Conservation (phyloP, 176 grass and related monocot species). For the Metroxylon sagu region DNA sequence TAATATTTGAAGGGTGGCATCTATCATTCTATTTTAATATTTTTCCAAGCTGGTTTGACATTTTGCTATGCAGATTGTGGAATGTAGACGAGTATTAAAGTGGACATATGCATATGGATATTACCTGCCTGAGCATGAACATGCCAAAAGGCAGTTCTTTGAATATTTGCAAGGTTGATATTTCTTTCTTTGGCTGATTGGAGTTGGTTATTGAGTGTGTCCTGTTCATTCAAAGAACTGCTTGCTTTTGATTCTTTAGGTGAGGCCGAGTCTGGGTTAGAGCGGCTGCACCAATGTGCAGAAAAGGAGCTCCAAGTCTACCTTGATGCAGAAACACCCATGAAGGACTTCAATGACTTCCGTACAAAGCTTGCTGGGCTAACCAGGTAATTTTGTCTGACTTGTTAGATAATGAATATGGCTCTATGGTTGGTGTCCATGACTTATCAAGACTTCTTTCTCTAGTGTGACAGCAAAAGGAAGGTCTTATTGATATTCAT, state of each 20-base stretch:
- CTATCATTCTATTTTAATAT: background rate
- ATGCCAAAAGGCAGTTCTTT: conserved; percentile 92
- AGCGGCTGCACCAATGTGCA: conserved; percentile 95
- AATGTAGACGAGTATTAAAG: conserved; percentile 97
- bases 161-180: conserved; percentile 94
- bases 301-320: conserved; percentile 96
- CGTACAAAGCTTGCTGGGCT: conserved; percentile 98
- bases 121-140: conserved; percentile 90
- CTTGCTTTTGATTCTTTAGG: conserved; percentile 38
- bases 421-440: no score
- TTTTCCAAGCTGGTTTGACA: conserved; percentile 4
- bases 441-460: no score
- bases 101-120: conserved; percentile 98
- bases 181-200: background rate
- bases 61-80: conserved; percentile 71
- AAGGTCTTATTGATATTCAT: no score
- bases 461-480: no score
- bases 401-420: no score
- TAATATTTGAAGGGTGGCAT: no score
- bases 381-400: conserved; percentile 47
- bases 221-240: background rate
- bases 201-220: background rate
- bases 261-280: conserved; percentile 95
- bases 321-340: conserved; percentile 80
- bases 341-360: conserved; percentile 94